Percentiles rank a stretch among this genome's conserved stretches.
These are phyloP conservation scores for Colletotrichum orchidophilum DNA, from an alignment of 2,329 filamentous ascomycete genomes.

Conservation along the genomic window DNA sequence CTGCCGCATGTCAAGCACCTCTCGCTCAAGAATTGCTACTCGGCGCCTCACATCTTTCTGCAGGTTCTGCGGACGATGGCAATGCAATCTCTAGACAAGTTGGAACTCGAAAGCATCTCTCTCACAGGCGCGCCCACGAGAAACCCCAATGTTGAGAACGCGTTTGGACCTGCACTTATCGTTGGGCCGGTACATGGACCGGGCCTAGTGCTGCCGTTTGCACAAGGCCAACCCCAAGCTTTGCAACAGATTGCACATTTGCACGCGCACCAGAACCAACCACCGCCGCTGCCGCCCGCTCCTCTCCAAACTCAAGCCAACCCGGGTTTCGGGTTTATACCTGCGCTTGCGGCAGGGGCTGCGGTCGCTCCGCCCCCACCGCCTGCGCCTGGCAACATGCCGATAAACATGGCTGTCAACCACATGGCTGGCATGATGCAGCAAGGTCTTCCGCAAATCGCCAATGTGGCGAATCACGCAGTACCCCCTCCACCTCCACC, in stretches of 20 bases:
- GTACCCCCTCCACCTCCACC: background rate
- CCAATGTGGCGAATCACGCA: constrained; percentile 5
- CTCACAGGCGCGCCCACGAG: constrained; percentile 58
- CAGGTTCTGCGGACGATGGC: constrained; percentile 60
- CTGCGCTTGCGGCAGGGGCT: background rate
- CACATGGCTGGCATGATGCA: background rate
- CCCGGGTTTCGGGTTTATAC: background rate
- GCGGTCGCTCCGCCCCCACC: background rate
- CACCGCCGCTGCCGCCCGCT: constrained; percentile 19
- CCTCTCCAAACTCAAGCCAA: constrained; percentile 10
- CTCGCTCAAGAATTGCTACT: constrained; percentile 75
- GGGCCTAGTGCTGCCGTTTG: background rate
- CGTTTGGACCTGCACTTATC: background rate
- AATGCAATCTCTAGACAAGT: constrained; percentile 55
- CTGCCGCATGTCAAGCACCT: constrained; percentile 68
- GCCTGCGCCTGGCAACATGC: background rate
- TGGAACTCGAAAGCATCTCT: constrained; percentile 73
- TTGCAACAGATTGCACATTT: no score
- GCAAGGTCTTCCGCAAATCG: background rate
- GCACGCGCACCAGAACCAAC: background rate
- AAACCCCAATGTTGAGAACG: background rate
- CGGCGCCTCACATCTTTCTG: constrained; percentile 65
- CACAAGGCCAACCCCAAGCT: background rate
- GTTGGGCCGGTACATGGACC: constrained; percentile 14
- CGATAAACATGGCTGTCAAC: background rate